Evolutionary conservation across 2,329 filamentous ascomycete species (phyloP).

Genomic region (Fusarium sp.): DNA sequence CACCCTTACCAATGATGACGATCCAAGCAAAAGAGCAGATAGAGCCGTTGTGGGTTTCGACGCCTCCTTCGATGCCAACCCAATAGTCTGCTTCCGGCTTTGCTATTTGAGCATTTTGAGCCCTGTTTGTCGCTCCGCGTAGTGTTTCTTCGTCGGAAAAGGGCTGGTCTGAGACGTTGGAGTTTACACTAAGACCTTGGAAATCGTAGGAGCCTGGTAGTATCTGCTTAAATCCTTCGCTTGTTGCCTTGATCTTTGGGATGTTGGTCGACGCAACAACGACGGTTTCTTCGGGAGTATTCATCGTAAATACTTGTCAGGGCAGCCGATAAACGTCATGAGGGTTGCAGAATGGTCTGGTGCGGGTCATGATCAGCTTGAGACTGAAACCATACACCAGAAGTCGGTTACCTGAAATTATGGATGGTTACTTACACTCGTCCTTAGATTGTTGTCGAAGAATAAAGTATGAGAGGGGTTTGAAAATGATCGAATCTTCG

Average conservation of each 20-base stretch:
- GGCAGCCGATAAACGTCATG: background rate
- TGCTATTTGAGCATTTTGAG: constrained; percentile 48
- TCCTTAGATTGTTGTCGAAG: background rate
- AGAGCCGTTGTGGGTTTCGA: constrained; percentile 48
- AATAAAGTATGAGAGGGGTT: background rate
- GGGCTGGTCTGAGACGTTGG: constrained; percentile 57
- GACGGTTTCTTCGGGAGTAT: constrained; percentile 16
- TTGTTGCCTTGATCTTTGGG: constrained; percentile 55
- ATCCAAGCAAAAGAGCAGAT: constrained; percentile 58
- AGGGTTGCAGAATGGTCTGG: background rate
- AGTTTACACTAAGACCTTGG: constrained; percentile 51
- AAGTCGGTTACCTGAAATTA: background rate
- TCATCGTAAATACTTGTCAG: background rate
- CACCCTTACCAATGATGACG: constrained; percentile 49
- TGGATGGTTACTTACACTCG: background rate
- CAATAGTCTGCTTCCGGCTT: constrained; percentile 54
- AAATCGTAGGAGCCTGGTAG: constrained; percentile 50
- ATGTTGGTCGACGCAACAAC: constrained; percentile 57
- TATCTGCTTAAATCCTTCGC: constrained; percentile 53
- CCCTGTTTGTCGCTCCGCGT: constrained; percentile 55
- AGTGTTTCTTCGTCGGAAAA: constrained; percentile 56
- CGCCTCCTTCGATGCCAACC: constrained; percentile 58
- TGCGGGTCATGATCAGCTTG: background rate
- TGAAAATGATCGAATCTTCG: background rate
- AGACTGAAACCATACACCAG: background rate